Evolutionary conservation across 306 rosid species (phyloP).

Genomic region (Aeschynomene evenia): DNA sequence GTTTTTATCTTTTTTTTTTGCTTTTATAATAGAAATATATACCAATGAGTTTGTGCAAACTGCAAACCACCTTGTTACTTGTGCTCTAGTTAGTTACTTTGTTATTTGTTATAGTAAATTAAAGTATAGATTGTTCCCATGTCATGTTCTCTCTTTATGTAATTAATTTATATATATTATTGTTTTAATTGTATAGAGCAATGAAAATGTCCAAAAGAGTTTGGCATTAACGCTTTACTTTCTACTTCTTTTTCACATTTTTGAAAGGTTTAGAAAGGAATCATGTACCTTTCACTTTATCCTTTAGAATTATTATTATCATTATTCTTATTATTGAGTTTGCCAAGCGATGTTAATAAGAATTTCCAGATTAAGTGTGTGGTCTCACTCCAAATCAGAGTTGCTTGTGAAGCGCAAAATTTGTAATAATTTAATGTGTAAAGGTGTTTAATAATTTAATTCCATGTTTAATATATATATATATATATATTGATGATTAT

Average conservation of each 20-base stretch:
- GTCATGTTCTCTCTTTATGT: slow-evolving; percentile 12
- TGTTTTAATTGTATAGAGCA: slow-evolving; percentile 12
- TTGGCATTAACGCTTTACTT: slow-evolving; percentile 33
- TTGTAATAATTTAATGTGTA: not conserved
- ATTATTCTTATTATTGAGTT: slow-evolving; percentile 14
- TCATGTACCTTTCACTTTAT: slow-evolving; percentile 30
- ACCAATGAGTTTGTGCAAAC: slow-evolving; percentile 60
- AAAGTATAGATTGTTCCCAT: slow-evolving; percentile 21
- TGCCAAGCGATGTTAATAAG: slow-evolving; percentile 14
- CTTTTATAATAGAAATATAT: slow-evolving; percentile 44
- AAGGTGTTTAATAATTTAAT: not conserved
- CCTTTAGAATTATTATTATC: slow-evolving; percentile 17
- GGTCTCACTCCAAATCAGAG: not conserved
- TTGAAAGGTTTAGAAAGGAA: slow-evolving; percentile 34
- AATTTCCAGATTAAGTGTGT: slow-evolving; percentile 6
- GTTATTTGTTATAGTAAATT: slow-evolving; percentile 29
- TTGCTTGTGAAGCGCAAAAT: not conserved
- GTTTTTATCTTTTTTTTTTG: slow-evolving; percentile 33
- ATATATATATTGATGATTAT: no score
- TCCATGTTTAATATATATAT: not conserved
- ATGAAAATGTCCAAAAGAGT: slow-evolving; percentile 33
- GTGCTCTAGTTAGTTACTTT: slow-evolving; percentile 38
- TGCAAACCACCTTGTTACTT: slow-evolving; percentile 51
- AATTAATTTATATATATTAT: not conserved
- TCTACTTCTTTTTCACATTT: slow-evolving; percentile 32